A percentile compares a stretch with the other conserved stretches of the same genome.
Evolutionary conservation across 352 stramenopile genomes (phyloP).

Genomic region (Globisporangium emineosum): DNA sequence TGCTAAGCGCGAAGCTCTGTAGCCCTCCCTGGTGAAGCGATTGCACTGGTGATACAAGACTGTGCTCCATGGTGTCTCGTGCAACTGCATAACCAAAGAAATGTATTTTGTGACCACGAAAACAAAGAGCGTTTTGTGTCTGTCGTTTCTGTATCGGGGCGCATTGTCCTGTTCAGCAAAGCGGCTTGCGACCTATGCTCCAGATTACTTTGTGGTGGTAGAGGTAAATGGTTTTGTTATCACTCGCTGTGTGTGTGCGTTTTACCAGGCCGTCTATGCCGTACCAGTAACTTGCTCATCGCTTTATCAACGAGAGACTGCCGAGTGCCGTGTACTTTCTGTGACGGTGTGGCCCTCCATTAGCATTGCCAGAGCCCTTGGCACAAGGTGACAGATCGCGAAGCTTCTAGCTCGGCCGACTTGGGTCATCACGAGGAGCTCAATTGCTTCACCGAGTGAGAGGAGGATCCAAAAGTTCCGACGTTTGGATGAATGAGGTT

Average conservation of each 20-base stretch:
- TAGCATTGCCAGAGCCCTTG: background rate
- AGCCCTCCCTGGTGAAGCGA: background rate
- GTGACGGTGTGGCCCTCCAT: background rate
- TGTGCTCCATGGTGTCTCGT: too few species aligned
- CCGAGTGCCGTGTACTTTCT: background rate
- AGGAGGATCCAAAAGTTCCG: background rate
- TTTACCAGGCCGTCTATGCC: background rate
- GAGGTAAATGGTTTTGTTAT: background rate
- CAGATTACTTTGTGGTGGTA: too few species aligned
- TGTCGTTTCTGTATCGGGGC: background rate
- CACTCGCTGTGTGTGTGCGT: background rate
- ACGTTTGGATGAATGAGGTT: background rate
- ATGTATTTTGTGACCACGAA: constrained; percentile 1
- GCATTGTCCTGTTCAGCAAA: too few species aligned
- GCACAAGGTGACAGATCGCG: background rate
- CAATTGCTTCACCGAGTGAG: background rate
- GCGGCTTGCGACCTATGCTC: too few species aligned
- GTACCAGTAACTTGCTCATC: background rate
- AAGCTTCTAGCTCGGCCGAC: background rate
- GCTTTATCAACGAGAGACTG: background rate
- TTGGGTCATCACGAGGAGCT: background rate
- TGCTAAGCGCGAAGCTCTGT: background rate
- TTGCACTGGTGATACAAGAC: background rate
- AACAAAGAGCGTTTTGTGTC: background rate
- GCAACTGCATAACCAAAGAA: background rate